Conservation (phyloP, 2,329 filamentous ascomycete species). For the Keithomyces neogunnii region DNA sequence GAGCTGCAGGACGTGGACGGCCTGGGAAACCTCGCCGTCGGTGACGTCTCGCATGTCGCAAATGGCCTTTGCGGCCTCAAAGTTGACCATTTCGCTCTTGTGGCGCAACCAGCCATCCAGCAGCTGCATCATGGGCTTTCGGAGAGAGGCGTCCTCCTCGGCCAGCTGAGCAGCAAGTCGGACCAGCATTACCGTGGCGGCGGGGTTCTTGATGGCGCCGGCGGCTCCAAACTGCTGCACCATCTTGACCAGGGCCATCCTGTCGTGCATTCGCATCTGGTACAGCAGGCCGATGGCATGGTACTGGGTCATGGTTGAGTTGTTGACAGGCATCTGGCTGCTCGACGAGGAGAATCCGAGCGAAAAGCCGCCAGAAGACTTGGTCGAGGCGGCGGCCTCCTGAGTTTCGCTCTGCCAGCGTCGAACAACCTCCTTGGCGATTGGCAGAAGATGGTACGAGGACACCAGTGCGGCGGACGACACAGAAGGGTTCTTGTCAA, state of each 20-base stretch:
- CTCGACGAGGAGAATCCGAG: constrained; percentile 82
- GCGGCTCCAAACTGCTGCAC: constrained; percentile 96
- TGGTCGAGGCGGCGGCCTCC: constrained; percentile 84
- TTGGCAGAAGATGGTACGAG: constrained; percentile 93
- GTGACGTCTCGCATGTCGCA: constrained; percentile 90
- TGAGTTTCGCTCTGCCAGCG: constrained; percentile 99
- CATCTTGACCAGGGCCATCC: constrained; percentile 99
- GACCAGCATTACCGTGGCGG: constrained; percentile 86
- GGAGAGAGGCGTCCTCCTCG: constrained; percentile 80
- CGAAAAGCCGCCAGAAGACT: constrained; percentile 83
- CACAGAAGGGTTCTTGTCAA: constrained; percentile 97
- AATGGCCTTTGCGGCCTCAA: constrained; percentile 96
- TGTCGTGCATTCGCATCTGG: constrained; percentile 94
- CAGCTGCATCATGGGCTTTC: constrained; percentile 95
- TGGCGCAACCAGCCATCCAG: constrained; percentile 94
- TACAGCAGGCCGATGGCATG: constrained; percentile 96
- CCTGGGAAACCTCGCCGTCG: constrained; percentile 83
- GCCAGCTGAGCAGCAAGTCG: constrained; percentile 87
- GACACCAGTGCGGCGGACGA: constrained; percentile 94
- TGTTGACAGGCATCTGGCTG: constrained; percentile 70
- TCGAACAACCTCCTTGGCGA: constrained; percentile 88
- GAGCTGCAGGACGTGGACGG: constrained; percentile 89
- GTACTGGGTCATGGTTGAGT: constrained; percentile 97
- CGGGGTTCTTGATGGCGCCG: constrained; percentile 89
- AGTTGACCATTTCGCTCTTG: constrained; percentile 99